Percentiles rank a stretch among this genome's conserved stretches.
These are phyloP conservation scores for Bombardia bombarda DNA, from an alignment of 495 filamentous ascomycete genomes.

Conservation along the genomic window DNA sequence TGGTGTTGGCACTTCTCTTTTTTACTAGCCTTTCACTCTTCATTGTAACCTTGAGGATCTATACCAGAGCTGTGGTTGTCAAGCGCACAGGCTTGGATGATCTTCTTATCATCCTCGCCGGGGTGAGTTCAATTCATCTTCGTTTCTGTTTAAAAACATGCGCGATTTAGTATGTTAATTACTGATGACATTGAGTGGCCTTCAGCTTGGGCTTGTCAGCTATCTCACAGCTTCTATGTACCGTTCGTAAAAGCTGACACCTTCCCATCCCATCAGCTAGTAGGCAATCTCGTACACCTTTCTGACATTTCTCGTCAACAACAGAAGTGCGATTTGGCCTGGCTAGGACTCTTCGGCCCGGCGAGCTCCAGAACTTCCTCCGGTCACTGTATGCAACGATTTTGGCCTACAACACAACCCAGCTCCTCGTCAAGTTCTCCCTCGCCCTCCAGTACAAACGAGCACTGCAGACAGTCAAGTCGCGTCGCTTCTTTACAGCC, in stretches of 20 bases:
- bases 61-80: conserved; percentile 4
- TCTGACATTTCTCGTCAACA: background rate
- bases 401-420: conserved; percentile 15
- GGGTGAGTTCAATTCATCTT: background rate
- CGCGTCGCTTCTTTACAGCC: background rate
- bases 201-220: background rate
- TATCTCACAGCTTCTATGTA: background rate
- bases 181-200: background rate
- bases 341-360: too few species aligned
- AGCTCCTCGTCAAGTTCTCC: conserved; percentile 11
- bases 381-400: too few species aligned
- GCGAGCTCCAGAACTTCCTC: too few species aligned
- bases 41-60: background rate
- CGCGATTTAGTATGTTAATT: too few species aligned
- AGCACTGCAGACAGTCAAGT: conserved; percentile 4
- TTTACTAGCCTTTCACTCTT: conserved; percentile 7
- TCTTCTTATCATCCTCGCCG: conserved; percentile 2
- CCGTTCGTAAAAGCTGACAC: background rate
- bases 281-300: too few species aligned
- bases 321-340: too few species aligned
- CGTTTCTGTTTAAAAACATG: background rate
- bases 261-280: too few species aligned
- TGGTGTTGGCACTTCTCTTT: conserved; percentile 3
- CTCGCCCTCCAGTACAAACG: conserved; percentile 18
- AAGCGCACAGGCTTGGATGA: conserved; percentile 6